Evolutionary conservation across 1,284 basidiomycete species (phyloP).

Genomic region (Pseudomicrostroma phylloplanum): DNA sequence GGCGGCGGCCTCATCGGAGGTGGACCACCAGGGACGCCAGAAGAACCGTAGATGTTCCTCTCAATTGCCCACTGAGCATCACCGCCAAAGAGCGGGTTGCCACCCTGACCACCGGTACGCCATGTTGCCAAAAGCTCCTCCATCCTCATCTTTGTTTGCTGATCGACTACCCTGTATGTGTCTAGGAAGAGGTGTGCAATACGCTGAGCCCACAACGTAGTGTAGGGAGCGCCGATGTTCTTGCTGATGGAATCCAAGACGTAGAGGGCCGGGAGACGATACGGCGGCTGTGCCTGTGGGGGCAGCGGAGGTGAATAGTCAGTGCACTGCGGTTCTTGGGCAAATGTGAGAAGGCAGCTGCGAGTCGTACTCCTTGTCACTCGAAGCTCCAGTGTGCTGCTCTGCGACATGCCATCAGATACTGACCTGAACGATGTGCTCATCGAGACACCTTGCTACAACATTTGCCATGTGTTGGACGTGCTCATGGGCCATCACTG

Average conservation of each 20-base stretch:
- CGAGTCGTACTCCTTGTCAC: no score
- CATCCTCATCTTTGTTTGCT: constrained; percentile 41
- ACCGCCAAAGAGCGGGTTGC: constrained; percentile 38
- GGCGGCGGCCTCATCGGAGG: neutral
- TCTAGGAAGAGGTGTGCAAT: constrained; percentile 45
- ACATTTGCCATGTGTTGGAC: constrained; percentile 67
- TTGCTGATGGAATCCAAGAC: constrained; percentile 78
- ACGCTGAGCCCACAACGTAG: constrained; percentile 36
- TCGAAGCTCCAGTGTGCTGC: neutral
- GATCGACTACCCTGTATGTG: constrained; percentile 46
- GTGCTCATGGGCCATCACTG: constrained; percentile 84
- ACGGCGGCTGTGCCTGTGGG: constrained; percentile 57
- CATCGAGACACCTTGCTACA: constrained; percentile 78
- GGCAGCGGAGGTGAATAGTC: constrained; percentile 12
- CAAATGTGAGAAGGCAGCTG: neutral
- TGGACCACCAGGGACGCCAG: constrained; percentile 15
- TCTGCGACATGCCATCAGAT: neutral
- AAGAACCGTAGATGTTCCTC: constrained; percentile 36
- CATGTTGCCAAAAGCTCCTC: constrained; percentile 47
- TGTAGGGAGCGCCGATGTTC: constrained; percentile 47
- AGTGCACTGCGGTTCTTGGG: neutral
- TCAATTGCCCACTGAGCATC: constrained; percentile 44
- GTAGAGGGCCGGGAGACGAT: constrained; percentile 90
- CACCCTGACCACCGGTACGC: constrained; percentile 35
- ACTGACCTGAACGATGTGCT: constrained; percentile 66